phyloP scores from a whole-genome alignment of 306 rosid species.

The Castanea mollissima region DNA sequence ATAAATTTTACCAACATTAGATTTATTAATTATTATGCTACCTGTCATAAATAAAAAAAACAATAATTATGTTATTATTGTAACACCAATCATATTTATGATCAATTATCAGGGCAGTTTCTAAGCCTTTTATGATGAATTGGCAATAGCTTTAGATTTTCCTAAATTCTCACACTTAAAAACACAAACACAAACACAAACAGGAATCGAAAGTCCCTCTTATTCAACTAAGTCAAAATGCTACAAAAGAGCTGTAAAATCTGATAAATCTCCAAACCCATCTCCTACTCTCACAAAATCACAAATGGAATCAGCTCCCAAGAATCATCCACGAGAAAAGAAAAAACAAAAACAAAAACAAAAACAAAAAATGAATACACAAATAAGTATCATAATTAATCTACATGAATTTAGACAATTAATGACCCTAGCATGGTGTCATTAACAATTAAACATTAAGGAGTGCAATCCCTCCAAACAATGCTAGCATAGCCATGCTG shows the following conservation, averaged over 20 bases:
- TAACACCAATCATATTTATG: too few relatives aligned
- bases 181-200: neutral
- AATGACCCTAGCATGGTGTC: neutral
- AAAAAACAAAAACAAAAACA: neutral
- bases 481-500: constrained; percentile 28
- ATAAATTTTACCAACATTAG: too few relatives aligned
- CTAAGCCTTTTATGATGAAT: neutral
- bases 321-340: constrained; percentile 26
- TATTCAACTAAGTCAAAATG: constrained; percentile 38
- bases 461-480: constrained; percentile 37
- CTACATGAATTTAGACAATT: constrained; percentile 16
- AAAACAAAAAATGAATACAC: constrained; percentile 6
- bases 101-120: too few relatives aligned
- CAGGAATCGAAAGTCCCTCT: constrained; percentile 28
- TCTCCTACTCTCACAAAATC: constrained; percentile 21
- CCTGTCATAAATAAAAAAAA: too few relatives aligned
- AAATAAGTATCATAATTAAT: constrained; percentile 25
- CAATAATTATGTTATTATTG: too few relatives aligned
- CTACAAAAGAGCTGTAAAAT: constrained; percentile 19
- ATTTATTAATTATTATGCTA: too few relatives aligned
- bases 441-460: constrained; percentile 8
- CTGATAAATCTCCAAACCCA: constrained; percentile 21
- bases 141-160: neutral
- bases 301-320: constrained; percentile 32
- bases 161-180: neutral